A percentile compares a stretch with the other conserved stretches of the same genome.
These are phyloP conservation scores for Ephemerocybe angulata DNA, from an alignment of 768 basidiomycete species.

Conservation along the genomic window DNA sequence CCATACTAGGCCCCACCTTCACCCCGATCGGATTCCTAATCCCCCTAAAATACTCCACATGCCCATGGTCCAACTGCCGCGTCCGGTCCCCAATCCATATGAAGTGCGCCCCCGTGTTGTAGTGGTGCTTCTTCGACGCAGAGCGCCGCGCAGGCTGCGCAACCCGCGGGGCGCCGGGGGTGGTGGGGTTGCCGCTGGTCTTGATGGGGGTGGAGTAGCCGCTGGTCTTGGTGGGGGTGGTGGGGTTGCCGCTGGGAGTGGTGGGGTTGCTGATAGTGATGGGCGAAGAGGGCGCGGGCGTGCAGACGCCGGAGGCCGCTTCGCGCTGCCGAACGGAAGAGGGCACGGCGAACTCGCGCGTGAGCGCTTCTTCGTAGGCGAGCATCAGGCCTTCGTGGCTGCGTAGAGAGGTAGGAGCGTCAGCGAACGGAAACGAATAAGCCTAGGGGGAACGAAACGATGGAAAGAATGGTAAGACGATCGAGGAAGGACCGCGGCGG, in stretches of 20 bases:
- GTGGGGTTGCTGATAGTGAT: no score
- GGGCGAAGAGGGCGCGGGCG: background rate
- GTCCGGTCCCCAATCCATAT: conserved; percentile 98
- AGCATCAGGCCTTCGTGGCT: conserved; percentile 94
- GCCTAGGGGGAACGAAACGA: background rate
- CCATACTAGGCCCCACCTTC: conserved; percentile 93
- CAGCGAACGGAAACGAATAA: background rate
- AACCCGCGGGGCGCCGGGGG: background rate
- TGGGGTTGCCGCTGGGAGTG: no score
- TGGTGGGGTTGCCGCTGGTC: background rate
- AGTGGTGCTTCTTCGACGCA: conserved; percentile 43
- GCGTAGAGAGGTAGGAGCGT: background rate
- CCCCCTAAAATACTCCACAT: conserved; percentile 93
- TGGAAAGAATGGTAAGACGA: background rate
- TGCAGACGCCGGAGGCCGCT: no score
- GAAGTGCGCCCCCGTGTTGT: conserved; percentile 93
- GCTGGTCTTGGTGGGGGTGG: no score
- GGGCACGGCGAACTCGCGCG: conserved; percentile 57
- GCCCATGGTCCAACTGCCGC: conserved; percentile 85
- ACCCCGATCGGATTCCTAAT: conserved; percentile 92
- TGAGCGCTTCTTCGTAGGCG: conserved; percentile 88
- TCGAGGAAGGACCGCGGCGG: no score
- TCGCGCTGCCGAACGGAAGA: conserved; percentile 17
- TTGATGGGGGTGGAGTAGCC: no score
- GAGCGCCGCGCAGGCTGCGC: conserved; percentile 2